phyloP scores from a whole-genome alignment of 2,329 filamentous ascomycete species.

The Geosmithia morbida region DNA sequence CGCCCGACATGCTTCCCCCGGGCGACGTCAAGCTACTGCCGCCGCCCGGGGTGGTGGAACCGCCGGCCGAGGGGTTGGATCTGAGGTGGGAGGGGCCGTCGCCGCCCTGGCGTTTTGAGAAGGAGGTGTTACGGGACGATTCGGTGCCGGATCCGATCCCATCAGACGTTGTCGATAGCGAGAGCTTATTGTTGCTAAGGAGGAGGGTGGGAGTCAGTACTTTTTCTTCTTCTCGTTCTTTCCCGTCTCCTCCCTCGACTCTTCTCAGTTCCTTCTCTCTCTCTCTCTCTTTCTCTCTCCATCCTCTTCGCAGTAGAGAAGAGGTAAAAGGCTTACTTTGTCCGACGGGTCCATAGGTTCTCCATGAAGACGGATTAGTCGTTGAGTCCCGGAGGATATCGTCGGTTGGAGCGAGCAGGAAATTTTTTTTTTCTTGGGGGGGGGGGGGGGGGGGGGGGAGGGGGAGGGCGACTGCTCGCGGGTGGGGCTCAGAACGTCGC shows the following conservation, averaged over 20 bases:
- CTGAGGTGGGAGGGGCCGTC: slow-evolving; percentile 53
- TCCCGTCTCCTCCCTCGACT: too few species aligned
- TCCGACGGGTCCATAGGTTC: slow-evolving; percentile 67
- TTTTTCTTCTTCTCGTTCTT: background rate
- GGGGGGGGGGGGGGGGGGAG: background rate
- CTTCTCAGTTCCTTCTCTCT: background rate
- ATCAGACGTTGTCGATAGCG: slow-evolving; percentile 60
- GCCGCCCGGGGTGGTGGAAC: slow-evolving; percentile 55
- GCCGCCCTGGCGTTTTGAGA: slow-evolving; percentile 62
- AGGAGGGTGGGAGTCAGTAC: background rate
- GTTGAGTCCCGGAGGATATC: background rate
- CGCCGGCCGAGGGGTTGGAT: slow-evolving; percentile 48
- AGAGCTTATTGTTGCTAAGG: slow-evolving; percentile 73
- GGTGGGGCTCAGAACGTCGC: background rate
- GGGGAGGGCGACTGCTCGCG: background rate
- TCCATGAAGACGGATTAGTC: slow-evolving; percentile 27
- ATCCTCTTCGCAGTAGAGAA: background rate
- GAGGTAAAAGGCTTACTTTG: slow-evolving; percentile 45
- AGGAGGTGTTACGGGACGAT: slow-evolving; percentile 43
- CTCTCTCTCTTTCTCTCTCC: background rate
- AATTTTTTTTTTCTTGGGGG: background rate
- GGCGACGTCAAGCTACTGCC: slow-evolving; percentile 14
- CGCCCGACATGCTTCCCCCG: slow-evolving; percentile 53
- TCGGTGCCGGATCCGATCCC: slow-evolving; percentile 38
- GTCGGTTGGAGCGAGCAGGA: background rate